These are phyloP conservation scores for Albugo laibachii DNA, from an alignment of 352 stramenopile genomes.

Conservation along the genomic window DNA sequence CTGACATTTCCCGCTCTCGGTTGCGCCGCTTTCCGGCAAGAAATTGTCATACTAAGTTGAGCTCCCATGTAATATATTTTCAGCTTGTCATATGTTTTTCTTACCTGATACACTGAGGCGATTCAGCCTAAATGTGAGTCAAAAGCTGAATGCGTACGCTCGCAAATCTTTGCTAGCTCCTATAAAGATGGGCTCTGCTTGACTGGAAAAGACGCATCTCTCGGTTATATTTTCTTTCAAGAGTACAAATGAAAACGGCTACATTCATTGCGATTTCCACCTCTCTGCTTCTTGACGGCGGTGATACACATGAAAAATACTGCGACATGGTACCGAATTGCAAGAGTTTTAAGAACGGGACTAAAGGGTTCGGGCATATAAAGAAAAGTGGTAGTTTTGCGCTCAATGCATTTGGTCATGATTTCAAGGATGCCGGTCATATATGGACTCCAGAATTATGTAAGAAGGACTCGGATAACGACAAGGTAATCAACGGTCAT, in stretches of 20 bases:
- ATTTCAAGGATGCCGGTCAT: slow-evolving; percentile 9
- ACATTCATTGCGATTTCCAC: background rate
- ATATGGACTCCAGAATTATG: slow-evolving; percentile 21
- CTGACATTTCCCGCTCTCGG: too few species aligned
- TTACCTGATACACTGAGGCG: too few species aligned
- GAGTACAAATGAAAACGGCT: background rate
- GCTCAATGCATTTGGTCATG: slow-evolving; percentile 19
- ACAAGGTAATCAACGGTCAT: slow-evolving; percentile 75
- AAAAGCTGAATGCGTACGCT: too few species aligned
- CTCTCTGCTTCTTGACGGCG: background rate
- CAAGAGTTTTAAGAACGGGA: slow-evolving; percentile 4
- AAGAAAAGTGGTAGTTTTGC: slow-evolving; percentile 2
- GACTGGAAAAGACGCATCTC: too few species aligned
- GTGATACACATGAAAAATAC: slow-evolving; percentile 5
- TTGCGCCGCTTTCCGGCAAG: too few species aligned
- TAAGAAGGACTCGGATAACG: slow-evolving; percentile 27
- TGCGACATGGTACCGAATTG: slow-evolving; percentile 11
- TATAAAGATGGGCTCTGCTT: too few species aligned
- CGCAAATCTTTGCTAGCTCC: too few species aligned
- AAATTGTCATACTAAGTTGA: too few species aligned
- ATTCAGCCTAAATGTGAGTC: too few species aligned
- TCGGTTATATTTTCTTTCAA: too few species aligned
- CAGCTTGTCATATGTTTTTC: too few species aligned
- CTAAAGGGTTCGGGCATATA: slow-evolving; percentile 11
- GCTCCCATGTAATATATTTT: too few species aligned